Evolutionary conservation across 495 filamentous ascomycete genomes (phyloP).

Genomic region (Aspergillus biplanus): DNA sequence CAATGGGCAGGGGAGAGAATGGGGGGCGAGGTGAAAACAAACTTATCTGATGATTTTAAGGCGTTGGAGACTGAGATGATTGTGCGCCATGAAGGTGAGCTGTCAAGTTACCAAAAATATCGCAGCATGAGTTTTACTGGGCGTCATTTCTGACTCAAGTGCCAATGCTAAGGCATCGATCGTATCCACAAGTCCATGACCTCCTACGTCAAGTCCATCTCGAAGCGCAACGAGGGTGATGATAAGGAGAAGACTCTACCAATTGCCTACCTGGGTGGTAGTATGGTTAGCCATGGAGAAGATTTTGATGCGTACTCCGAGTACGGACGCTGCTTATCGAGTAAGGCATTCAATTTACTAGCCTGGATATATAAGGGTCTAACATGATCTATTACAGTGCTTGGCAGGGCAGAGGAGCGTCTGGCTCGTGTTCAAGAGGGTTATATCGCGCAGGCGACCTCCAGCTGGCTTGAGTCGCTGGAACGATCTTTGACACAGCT

Average conservation of each 20-base stretch:
- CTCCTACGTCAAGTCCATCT: slow-evolving; percentile 86
- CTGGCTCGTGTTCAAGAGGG: slow-evolving; percentile 85
- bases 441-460: slow-evolving; percentile 79
- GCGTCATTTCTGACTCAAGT: slow-evolving; percentile 19
- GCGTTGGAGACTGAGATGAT: slow-evolving; percentile 91
- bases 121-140: not conserved
- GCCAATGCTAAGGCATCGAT: slow-evolving; percentile 71
- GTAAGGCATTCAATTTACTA: slow-evolving; percentile 49
- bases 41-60: slow-evolving; percentile 91
- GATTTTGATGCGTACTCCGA: slow-evolving; percentile 92
- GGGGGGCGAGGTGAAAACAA: slow-evolving; percentile 90
- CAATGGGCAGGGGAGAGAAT: slow-evolving; percentile 99
- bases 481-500: slow-evolving; percentile 91
- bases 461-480: slow-evolving; percentile 88
- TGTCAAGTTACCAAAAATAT: not conserved
- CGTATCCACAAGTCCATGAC: slow-evolving; percentile 89
- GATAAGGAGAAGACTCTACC: slow-evolving; percentile 86
- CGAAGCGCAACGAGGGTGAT: slow-evolving; percentile 80
- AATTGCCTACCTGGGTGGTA: slow-evolving; percentile 77
- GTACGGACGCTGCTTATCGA: slow-evolving; percentile 85
- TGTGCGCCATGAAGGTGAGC: slow-evolving; percentile 83
- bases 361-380: not conserved
- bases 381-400: slow-evolving; percentile 48
- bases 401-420: slow-evolving; percentile 86
- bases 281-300: slow-evolving; percentile 90